A percentile compares a stretch with the other conserved stretches of the same genome.
These are phyloP conservation scores for Tricholoma furcatifolium DNA, from an alignment of 768 basidiomycete genomes.

Conservation along the genomic window DNA sequence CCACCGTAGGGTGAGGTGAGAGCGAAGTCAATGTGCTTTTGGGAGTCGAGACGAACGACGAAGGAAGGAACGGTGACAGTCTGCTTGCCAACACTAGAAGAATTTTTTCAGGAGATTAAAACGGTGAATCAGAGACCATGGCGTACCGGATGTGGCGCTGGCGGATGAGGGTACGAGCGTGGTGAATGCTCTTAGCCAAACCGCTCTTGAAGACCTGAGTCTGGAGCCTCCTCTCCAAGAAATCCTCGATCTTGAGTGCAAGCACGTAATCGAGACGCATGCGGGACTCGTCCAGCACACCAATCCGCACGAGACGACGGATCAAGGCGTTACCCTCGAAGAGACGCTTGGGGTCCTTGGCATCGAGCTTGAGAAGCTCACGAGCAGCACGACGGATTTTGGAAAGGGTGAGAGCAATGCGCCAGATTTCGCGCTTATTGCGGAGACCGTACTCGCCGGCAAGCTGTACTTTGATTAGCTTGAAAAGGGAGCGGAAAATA, in stretches of 20 bases:
- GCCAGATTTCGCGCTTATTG: conserved; percentile 99
- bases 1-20: conserved; percentile 96
- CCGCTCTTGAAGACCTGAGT: conserved; percentile 99
- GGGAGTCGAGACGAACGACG: conserved; percentile 98
- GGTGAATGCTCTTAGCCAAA: conserved; percentile 97
- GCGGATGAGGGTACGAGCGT: conserved; percentile 96
- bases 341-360: conserved; percentile 99
- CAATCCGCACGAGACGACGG: conserved; percentile 94
- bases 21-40: conserved; percentile 99
- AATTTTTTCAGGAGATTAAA: neutral
- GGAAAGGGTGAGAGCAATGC: conserved; percentile 95
- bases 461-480: conserved; percentile 55
- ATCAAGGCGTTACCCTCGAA: conserved; percentile 99
- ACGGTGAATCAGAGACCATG: too few relatives aligned
- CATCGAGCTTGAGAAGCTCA: conserved; percentile 99
- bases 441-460: conserved; percentile 99
- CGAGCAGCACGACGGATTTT: conserved; percentile 99
- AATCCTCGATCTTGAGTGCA: conserved; percentile 98
- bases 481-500: neutral
- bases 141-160: conserved; percentile 96
- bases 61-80: conserved; percentile 99
- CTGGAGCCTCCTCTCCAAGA: conserved; percentile 98
- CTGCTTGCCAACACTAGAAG: conserved; percentile 89
- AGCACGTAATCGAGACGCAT: conserved; percentile 99
- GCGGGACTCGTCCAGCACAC: conserved; percentile 97